Conservation (phyloP, 75 land plant species). For the Picea sitchensis region DNA sequence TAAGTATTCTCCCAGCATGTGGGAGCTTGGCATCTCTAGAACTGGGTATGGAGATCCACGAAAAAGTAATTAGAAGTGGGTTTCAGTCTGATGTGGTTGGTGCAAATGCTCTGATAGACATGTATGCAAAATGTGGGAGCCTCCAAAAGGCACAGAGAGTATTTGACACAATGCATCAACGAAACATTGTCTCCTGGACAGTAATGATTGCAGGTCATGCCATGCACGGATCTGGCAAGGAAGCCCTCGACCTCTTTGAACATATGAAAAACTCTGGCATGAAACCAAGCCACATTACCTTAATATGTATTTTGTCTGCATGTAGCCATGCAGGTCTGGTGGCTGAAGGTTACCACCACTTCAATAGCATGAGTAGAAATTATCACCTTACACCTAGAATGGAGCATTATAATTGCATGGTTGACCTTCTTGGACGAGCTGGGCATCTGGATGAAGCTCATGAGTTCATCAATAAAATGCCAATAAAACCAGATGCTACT, state of each 20-base stretch:
- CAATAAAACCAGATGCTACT: background rate
- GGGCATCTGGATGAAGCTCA: too few relatives aligned
- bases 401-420: too few relatives aligned
- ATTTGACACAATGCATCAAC: conserved; percentile 31
- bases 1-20: conserved; percentile 38
- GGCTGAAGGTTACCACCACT: background rate
- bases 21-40: conserved; percentile 33
- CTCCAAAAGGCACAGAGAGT: conserved; percentile 40
- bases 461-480: too few relatives aligned
- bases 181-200: conserved; percentile 41
- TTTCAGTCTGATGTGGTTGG: conserved; percentile 29
- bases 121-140: conserved; percentile 67
- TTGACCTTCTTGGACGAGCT: too few relatives aligned
- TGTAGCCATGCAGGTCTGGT: conserved; percentile 1
- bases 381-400: too few relatives aligned
- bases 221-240: conserved; percentile 27
- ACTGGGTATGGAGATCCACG: conserved; percentile 40
- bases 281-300: background rate
- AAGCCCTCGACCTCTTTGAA: conserved; percentile 26
- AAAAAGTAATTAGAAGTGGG: conserved; percentile 19
- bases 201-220: conserved; percentile 46
- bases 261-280: conserved; percentile 18
- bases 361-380: too few relatives aligned
- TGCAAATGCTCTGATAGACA: conserved; percentile 47
- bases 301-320: background rate